Conservation (phyloP, 495 filamentous ascomycete genomes). For the Xylaria venustula region DNA sequence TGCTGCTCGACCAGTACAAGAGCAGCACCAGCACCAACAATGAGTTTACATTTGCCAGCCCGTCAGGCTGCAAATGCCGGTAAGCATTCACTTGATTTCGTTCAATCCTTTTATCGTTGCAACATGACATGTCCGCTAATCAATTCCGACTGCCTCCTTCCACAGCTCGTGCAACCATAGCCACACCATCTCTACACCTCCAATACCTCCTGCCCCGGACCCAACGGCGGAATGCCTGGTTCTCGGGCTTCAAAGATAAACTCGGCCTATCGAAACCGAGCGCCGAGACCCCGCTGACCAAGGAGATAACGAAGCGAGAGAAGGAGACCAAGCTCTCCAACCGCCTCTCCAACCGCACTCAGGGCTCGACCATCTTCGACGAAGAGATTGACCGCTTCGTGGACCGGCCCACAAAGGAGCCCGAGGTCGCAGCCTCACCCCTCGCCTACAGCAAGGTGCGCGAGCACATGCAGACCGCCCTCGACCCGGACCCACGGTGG, state of each 20-base stretch:
- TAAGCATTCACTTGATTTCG: conserved; percentile 23
- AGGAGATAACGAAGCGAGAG: conserved; percentile 18
- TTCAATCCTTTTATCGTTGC: neutral
- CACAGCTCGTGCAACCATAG: conserved; percentile 27
- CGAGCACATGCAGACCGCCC: conserved; percentile 51
- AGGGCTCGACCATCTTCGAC: conserved; percentile 60
- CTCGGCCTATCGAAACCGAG: conserved; percentile 11
- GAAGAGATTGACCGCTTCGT: conserved; percentile 39
- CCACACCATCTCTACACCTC: conserved; percentile 26
- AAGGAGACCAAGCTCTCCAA: conserved; percentile 29
- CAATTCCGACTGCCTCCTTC: neutral
- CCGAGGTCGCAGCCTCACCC: conserved; percentile 7
- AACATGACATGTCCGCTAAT: conserved; percentile 9
- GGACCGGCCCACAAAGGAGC: neutral
- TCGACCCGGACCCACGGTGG: conserved; percentile 67
- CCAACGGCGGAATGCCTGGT: conserved; percentile 29
- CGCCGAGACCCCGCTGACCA: neutral
- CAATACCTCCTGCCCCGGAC: conserved; percentile 23
- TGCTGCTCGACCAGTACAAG: neutral
- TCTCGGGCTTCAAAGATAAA: conserved; percentile 19
- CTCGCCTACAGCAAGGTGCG: conserved; percentile 27
- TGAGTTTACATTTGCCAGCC: conserved; percentile 46
- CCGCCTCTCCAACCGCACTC: conserved; percentile 27
- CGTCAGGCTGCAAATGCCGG: conserved; percentile 40
- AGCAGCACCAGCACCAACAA: conserved; percentile 23